Percentiles rank a stretch among this genome's conserved stretches.
These are phyloP conservation scores for Cercospora sp. DNA, from an alignment of 2,329 filamentous ascomycete species.

Conservation along the genomic window DNA sequence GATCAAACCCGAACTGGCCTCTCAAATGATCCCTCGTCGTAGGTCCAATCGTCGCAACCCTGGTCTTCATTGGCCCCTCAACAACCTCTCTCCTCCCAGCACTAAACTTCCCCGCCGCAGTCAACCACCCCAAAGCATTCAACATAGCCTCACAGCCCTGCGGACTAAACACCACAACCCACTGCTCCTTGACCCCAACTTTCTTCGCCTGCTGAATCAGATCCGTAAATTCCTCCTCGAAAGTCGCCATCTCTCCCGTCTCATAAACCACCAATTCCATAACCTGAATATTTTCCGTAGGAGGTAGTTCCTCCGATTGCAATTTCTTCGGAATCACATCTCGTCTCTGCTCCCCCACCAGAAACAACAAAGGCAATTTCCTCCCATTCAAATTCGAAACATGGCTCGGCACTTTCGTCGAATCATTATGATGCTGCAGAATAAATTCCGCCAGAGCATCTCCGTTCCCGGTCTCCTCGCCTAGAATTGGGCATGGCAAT, in stretches of 20 bases:
- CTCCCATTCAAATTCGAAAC: constrained; percentile 34
- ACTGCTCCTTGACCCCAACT: constrained; percentile 50
- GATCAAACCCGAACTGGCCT: constrained; percentile 63
- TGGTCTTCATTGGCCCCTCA: constrained; percentile 79
- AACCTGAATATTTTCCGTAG: constrained; percentile 60
- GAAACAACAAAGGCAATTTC: constrained; percentile 72
- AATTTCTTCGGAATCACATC: constrained; percentile 87
- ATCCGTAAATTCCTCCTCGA: constrained; percentile 64
- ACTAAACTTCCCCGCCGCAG: constrained; percentile 43
- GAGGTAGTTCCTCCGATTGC: constrained; percentile 57
- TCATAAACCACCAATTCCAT: constrained; percentile 84
- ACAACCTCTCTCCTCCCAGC: constrained; percentile 66
- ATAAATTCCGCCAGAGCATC: constrained; percentile 78
- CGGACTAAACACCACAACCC: constrained; percentile 73
- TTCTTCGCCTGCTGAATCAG: constrained; percentile 46
- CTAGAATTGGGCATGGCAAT: constrained; percentile 63
- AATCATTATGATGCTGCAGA: constrained; percentile 67
- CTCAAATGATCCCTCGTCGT: constrained; percentile 79
- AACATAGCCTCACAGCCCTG: constrained; percentile 64
- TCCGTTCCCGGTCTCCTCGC: constrained; percentile 81
- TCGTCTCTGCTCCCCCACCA: constrained; percentile 84
- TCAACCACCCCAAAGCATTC: constrained; percentile 51
- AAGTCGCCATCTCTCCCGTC: constrained; percentile 78
- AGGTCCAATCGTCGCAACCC: constrained; percentile 86
- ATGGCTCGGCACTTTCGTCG: constrained; percentile 30